Base-by-base conservation (phyloP, 805 yeast genomes). In the Spathaspora hagerdaliae region DNA sequence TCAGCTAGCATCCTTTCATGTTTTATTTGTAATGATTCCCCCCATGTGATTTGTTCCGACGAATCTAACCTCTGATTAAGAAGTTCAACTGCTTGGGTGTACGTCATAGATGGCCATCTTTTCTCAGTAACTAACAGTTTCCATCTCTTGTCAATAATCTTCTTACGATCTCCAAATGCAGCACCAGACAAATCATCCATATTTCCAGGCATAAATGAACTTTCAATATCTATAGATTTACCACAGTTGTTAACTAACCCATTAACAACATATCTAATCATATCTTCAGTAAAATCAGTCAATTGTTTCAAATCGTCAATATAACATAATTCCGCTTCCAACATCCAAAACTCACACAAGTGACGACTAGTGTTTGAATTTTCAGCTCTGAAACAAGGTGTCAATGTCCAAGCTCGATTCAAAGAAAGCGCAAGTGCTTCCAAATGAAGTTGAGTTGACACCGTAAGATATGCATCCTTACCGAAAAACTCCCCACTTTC, bases 311-410 rank as follows among this genome's bases (percentile, higher is more conserved):
- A 76, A 11, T 71, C 63, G 5, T 73, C 71, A 1, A 85, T 65
- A 61, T 86, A 87, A 7, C 88, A 82, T 15, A 89, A 64, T 60
- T 94, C 99, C 0, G 90, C 95, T 63, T 94, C 99, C 2, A 94
- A 65, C 97, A 94, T 91, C 97, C 97, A 94, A 63, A 94, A 94
- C 63, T 94, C 99, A 48, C 92, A 79, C 47, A 94, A 65, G 62
- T 94, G 99, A 42, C 99, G 75, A 56, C 82, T 87, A 0, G 99
- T 94, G 58, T 89, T 91, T 46, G 96, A 85, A 42, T 78, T 78
- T 58, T 94, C 99, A 0, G 99, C 98, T 51, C 99, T 73, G 61
- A 94, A 94, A 47, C 96, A 88, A 1, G 99, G 99, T 0, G 90
- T 74, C 24, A 92, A 58, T 0, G 96, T 82, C 94, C 96, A 94